phyloP scores from a whole-genome alignment of 345 rosid genomes.

The Linum lewisii region DNA sequence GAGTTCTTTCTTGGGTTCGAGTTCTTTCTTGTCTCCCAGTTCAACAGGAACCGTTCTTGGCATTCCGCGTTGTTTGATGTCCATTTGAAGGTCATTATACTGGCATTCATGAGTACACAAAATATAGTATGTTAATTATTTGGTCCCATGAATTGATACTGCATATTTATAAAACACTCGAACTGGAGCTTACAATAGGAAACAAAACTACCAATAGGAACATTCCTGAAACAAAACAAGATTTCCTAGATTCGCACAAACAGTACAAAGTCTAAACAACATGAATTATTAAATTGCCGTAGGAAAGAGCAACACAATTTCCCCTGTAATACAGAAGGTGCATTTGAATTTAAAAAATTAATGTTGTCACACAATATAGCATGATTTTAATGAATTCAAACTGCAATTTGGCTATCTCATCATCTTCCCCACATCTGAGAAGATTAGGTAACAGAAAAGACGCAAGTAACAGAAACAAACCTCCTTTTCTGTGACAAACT shows the following conservation, averaged over 20 bases:
- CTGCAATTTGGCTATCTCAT: not conserved
- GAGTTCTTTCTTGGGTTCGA: too few relatives aligned
- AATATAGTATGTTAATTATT: not conserved
- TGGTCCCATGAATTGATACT: not conserved
- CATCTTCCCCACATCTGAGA: not conserved
- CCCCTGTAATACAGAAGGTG: not conserved
- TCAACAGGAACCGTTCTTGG: not conserved
- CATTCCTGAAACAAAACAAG: not conserved
- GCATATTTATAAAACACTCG: not conserved
- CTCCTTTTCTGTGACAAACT: conserved; percentile 4
- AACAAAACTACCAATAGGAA: not conserved
- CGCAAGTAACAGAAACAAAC: not conserved
- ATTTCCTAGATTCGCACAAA: not conserved
- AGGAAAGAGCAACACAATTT: not conserved
- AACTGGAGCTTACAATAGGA: not conserved
- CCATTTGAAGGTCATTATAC: not conserved
- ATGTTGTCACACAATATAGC: not conserved
- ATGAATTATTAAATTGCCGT: not conserved
- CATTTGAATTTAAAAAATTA: too few relatives aligned
- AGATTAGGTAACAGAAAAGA: not conserved
- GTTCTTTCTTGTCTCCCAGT: not conserved
- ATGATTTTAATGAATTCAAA: not conserved
- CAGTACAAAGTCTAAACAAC: not conserved
- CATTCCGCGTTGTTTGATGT: not conserved
- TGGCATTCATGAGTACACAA: not conserved